These are phyloP conservation scores for Athelia sp. DNA, from an alignment of 1,284 basidiomycete genomes.

Conservation along the genomic window DNA sequence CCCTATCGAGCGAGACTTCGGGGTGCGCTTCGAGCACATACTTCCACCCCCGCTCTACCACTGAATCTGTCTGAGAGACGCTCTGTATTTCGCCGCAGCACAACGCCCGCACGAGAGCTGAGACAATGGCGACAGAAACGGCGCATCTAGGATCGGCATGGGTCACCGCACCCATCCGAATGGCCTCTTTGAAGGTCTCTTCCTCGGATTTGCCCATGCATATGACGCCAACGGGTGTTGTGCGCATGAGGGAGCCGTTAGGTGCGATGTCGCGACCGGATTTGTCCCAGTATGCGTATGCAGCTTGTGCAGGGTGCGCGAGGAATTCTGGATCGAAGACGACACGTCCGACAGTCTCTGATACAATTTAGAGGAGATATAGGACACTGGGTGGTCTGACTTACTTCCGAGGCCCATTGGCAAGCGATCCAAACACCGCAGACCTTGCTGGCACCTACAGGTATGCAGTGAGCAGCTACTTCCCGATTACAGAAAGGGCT, in stretches of 20 bases:
- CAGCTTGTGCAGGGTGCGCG: slow-evolving; percentile 10
- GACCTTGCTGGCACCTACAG: slow-evolving; percentile 14
- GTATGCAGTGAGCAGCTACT: background rate
- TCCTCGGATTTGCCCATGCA: slow-evolving; percentile 12
- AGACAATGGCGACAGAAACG: slow-evolving; percentile 15
- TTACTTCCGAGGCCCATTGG: slow-evolving; percentile 17
- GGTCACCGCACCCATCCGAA: slow-evolving; percentile 15
- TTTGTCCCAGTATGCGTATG: slow-evolving; percentile 12
- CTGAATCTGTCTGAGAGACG: slow-evolving; percentile 4
- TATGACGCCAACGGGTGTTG: slow-evolving; percentile 15
- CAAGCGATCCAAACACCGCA: slow-evolving; percentile 14
- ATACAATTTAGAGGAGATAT: background rate
- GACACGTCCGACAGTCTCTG: slow-evolving; percentile 13
- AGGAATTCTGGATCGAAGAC: slow-evolving; percentile 9
- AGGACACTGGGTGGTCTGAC: background rate
- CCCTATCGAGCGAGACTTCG: slow-evolving; percentile 7
- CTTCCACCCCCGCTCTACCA: slow-evolving; percentile 15
- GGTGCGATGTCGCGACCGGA: slow-evolving; percentile 9
- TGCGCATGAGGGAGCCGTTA: slow-evolving; percentile 19
- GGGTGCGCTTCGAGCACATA: slow-evolving; percentile 6
- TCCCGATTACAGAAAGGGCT: background rate
- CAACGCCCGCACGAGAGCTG: slow-evolving; percentile 12
- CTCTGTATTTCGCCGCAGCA: slow-evolving; percentile 10
- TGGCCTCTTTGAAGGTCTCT: slow-evolving; percentile 12
- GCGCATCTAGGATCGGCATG: slow-evolving; percentile 17